Conservation (phyloP, 306 rosid species). For the Gastrolobium villosum region DNA sequence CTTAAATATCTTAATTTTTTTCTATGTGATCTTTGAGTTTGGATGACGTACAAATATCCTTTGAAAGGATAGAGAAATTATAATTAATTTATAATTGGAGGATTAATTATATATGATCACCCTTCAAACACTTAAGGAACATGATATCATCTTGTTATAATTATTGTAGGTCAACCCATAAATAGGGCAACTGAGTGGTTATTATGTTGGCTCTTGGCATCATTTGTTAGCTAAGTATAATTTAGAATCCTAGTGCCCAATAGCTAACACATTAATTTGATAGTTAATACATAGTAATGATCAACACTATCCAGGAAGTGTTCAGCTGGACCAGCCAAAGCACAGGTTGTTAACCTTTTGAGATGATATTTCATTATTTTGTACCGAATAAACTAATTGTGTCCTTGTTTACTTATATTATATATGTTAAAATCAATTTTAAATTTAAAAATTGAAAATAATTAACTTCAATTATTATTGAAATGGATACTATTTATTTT, state of each 20-base stretch:
- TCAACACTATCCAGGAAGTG: background rate
- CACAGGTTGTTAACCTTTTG: background rate
- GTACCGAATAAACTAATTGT: background rate
- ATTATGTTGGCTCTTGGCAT: conserved; percentile 36
- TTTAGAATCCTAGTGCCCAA: conserved; percentile 30
- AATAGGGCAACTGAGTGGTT: conserved; percentile 32
- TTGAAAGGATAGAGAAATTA: background rate
- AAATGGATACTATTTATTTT: too few species aligned
- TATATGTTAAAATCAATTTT: too few species aligned
- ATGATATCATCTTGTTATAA: background rate
- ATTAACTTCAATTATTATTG: too few species aligned
- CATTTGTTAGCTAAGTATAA: conserved; percentile 15
- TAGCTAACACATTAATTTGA: conserved; percentile 2
- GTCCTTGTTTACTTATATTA: too few species aligned
- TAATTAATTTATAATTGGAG: background rate
- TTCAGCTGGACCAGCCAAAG: conserved; percentile 25
- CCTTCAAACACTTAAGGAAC: conserved; percentile 30
- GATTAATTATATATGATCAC: conserved; percentile 10
- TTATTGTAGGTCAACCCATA: conserved; percentile 11
- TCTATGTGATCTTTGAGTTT: background rate
- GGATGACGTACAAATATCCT: conserved; percentile 31
- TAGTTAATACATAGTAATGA: background rate
- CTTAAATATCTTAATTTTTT: conserved; percentile 27
- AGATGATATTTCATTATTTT: background rate
- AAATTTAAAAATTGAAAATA: too few species aligned